Base-by-base conservation (phyloP, 2,329 filamentous ascomycete species). In the Botrytis elliptica region DNA sequence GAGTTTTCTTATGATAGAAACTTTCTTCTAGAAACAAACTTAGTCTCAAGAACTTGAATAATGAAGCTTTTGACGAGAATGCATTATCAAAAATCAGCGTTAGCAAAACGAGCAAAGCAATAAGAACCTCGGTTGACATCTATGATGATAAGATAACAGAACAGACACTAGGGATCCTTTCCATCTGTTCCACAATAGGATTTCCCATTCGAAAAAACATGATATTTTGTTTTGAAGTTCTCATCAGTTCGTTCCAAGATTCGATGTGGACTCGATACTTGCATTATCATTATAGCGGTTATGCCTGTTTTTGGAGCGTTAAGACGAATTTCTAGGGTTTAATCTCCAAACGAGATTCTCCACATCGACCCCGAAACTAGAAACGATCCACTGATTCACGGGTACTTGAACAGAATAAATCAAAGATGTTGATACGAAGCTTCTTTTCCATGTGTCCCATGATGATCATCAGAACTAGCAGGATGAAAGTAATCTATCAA, bases 341-440 rank as follows among this genome's bases (percentile, higher is more conserved):
- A 68, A 55, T 68, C 65, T 55, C 63, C 36, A 68, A 29, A 22
- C 65, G 25, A 55, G 12, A 29, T 7, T 55, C 46, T 68, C 65
- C 65, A 68, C 65, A 68, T 40, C 36, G 25, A 55, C 46, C 46
- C 46, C 25, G 20, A 55, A 68, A 55, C 25, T 18, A 42, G 29
- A 40, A 29, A 52, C 8, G 16, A 55, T 68, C 25, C 33, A 55
- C 33, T 67, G 33, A n/a, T 46, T 22, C n/a, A 22, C 62, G 8
- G 40, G 14, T 64, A 46, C 29, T 33, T 64, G 42, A 66, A 44
- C 42, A 66, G 49, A 42, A 42, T 42, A 42, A 29, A 25, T 68
- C 25, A 42, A 42, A 16, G 40, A 66, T 12, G 46, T 4, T 22
- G 69, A 71, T 70, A 70, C 68, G 40, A 71, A 60, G 57, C 40